Conservation (phyloP, 805 yeast species). For the Wickerhamiella azyma region DNA sequence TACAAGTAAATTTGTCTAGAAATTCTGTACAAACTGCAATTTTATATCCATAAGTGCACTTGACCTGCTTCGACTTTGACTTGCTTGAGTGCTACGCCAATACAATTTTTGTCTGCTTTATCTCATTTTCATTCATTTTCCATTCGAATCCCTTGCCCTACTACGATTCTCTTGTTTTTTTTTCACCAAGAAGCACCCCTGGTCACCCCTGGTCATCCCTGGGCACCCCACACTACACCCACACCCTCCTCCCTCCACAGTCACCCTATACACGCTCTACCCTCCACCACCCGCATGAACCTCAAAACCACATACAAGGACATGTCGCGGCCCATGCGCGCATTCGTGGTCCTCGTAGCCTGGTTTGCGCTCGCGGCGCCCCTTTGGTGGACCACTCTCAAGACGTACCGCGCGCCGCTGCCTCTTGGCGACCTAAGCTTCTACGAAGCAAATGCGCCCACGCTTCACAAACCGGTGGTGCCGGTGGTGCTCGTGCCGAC, state of each 20-base stretch:
- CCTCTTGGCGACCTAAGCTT: slow-evolving; percentile 34
- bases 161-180: no score
- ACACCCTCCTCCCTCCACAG: neutral
- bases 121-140: no score
- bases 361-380: slow-evolving; percentile 31
- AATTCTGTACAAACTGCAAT: no score
- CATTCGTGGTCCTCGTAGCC: slow-evolving; percentile 8
- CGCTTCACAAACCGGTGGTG: slow-evolving; percentile 17
- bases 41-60: no score
- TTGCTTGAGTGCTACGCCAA: no score
- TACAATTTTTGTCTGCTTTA: no score
- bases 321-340: slow-evolving; percentile 6
- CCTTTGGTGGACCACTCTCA: slow-evolving; percentile 45
- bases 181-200: no score
- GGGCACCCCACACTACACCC: no score
- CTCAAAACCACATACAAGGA: neutral
- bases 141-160: no score
- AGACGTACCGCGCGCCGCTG: slow-evolving; percentile 47
- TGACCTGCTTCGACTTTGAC: no score
- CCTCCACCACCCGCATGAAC: neutral
- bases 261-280: neutral
- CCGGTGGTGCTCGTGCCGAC: slow-evolving; percentile 28
- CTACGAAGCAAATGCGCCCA: slow-evolving; percentile 22
- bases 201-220: no score
- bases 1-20: no score